Base-by-base conservation (phyloP, 1,139 yeast species). In the Sugiyamaella paludigena region DNA sequence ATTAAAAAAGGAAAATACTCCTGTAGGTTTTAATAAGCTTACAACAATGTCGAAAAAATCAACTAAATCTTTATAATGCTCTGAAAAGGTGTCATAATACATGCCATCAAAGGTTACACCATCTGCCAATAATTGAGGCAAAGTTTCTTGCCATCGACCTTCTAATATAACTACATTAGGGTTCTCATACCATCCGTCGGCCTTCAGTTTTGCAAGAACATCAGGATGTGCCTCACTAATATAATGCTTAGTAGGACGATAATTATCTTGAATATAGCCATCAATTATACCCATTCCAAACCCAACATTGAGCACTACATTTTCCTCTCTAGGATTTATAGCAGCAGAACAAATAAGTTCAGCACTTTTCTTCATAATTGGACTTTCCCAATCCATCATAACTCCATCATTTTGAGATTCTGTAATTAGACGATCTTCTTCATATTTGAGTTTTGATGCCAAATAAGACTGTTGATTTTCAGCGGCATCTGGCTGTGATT, bases 241-340 rank as follows among this genome's bases (percentile, higher is more conserved):
- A 66, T 87, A 91, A 65, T 91, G 98, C 41, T 64, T 78, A 6
- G 80, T 72, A 7, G 95, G 95, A 24, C 34, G 40, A 5, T 65
- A 64, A 38, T 67, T 69, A 4, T 67, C 71, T 62, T 86, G 87
- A 52, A 91, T 84, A 77, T 83, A 80, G 1, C 79, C 69, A 65
- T 91, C 98, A 51, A 91, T 89, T 47, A 91, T 89, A 2, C 98
- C 98, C 96, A 91, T 87, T 1, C 98, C 98, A 64, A 91, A 91
- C 0, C 98, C 98, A 41, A 91, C 87, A 61, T 91, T 91, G 43
- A 91, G 71, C 2, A 91, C 79, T 9, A 79, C 69, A 33, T 75
- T 78, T 4, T 65, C 66, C 6, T 63, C 64, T n/a, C 32, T 16
- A 31, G 47, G 44, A 15, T 41, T 42, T 24, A 39, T 31, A 6